Conservation (phyloP, 75 land plant species). For the Sequoiadendron giganteum region DNA sequence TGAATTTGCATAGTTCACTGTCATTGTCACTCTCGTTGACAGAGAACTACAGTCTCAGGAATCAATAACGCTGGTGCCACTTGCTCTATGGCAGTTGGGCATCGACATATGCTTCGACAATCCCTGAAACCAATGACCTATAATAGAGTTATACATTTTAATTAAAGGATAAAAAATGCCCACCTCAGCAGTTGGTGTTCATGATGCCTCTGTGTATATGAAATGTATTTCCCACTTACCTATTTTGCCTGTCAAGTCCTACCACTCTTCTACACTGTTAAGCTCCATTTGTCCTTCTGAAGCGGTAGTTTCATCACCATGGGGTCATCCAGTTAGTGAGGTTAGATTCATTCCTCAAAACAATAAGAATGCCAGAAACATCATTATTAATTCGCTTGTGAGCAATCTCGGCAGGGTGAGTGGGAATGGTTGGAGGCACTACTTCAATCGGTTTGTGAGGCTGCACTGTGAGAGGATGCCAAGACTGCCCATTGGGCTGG, state of each 20-base stretch:
- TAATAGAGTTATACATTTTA: not conserved
- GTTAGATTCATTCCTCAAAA: not conserved
- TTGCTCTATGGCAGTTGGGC: not conserved
- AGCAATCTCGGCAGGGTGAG: not conserved
- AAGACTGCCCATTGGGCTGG: conserved; percentile 39
- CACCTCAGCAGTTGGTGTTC: not conserved
- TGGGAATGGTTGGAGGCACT: conserved; percentile 17
- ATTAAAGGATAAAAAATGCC: not conserved
- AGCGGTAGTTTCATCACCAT: not conserved
- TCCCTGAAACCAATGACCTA: not conserved
- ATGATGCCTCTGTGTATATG: not conserved
- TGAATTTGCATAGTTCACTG: not conserved
- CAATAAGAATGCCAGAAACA: not conserved
- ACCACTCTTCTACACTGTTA: not conserved
- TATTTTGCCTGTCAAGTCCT: not conserved
- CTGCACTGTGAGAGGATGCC: conserved; percentile 59
- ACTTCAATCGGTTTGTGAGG: conserved; percentile 57
- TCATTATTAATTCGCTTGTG: not conserved
- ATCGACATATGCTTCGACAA: not conserved
- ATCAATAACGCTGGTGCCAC: not conserved
- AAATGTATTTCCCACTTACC: not conserved
- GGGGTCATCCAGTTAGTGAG: not conserved
- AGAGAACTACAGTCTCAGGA: not conserved
- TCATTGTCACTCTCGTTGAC: not conserved
- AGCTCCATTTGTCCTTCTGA: not conserved